Percentiles rank a stretch among this genome's conserved stretches.
Evolutionary conservation across 2,329 filamentous ascomycete genomes (phyloP).

Genomic region (Microsporum canis): DNA sequence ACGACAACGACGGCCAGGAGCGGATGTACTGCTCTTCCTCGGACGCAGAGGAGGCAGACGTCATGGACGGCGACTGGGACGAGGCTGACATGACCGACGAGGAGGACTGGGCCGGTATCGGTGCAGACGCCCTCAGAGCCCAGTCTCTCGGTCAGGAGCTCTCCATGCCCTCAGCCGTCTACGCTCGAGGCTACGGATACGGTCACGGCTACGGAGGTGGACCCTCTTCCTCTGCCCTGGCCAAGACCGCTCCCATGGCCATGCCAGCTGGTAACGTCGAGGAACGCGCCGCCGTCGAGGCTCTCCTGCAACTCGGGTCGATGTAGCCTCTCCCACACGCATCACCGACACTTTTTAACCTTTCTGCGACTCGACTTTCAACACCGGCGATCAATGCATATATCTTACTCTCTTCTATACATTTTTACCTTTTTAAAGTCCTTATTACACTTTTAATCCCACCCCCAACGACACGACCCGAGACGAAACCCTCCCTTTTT

Average conservation of each 20-base stretch:
- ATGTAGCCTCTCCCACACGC: slow-evolving; percentile 28
- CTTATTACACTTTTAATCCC: slow-evolving; percentile 3
- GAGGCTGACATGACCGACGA: slow-evolving; percentile 88
- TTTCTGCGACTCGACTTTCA: not conserved
- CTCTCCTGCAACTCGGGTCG: slow-evolving; percentile 38
- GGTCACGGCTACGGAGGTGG: slow-evolving; percentile 24
- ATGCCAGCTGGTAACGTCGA: slow-evolving; percentile 28
- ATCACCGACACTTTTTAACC: slow-evolving; percentile 11
- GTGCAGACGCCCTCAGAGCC: slow-evolving; percentile 70
- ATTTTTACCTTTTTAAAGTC: slow-evolving; percentile 3
- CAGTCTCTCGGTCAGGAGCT: slow-evolving; percentile 34
- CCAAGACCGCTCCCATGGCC: slow-evolving; percentile 31
- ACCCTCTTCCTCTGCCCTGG: slow-evolving; percentile 28
- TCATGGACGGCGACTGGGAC: slow-evolving; percentile 62
- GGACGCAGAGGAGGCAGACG: slow-evolving; percentile 47
- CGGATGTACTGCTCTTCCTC: slow-evolving; percentile 59
- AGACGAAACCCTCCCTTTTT: not conserved
- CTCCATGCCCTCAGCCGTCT: not conserved
- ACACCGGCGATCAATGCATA: not conserved
- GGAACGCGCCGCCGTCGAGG: slow-evolving; percentile 40
- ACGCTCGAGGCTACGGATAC: slow-evolving; percentile 3
- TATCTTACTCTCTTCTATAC: slow-evolving; percentile 1
- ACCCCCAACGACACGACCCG: not conserved
- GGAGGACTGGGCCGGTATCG: slow-evolving; percentile 88
- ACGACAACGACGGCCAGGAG: slow-evolving; percentile 49